Evolutionary conservation across 345 rosid species (phyloP).

Genomic region (Citrus cavaleriei): DNA sequence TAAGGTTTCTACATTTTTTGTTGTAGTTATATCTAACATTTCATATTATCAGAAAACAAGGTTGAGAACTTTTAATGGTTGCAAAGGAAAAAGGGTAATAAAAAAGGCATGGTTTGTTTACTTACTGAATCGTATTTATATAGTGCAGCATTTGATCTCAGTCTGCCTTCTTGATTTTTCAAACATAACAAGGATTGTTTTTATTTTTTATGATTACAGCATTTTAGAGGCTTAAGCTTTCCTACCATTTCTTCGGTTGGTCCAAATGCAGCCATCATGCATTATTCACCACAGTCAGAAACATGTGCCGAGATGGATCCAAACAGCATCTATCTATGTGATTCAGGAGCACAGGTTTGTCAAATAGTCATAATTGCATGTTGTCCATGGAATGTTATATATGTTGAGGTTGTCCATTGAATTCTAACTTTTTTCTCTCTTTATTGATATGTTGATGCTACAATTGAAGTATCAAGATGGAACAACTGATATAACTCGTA

Average conservation of each 20-base stretch:
- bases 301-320: slow-evolving; percentile 88
- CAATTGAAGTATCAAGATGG: slow-evolving; percentile 84
- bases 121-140: background rate
- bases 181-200: background rate
- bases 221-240: slow-evolving; percentile 93
- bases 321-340: slow-evolving; percentile 73
- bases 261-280: slow-evolving; percentile 91
- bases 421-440: slow-evolving; percentile 5
- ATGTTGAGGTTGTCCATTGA: background rate
- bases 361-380: background rate
- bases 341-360: slow-evolving; percentile 98
- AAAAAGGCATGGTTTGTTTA: background rate
- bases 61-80: background rate
- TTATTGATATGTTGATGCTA: slow-evolving; percentile 20
- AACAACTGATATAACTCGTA: slow-evolving; percentile 93
- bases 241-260: slow-evolving; percentile 96
- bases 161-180: background rate
- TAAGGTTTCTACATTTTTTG: background rate
- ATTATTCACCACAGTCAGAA: slow-evolving; percentile 69
- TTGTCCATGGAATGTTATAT: background rate
- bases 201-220: slow-evolving; percentile 45
- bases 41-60: background rate
- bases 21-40: background rate
- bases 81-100: background rate
- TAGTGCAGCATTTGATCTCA: background rate